Evolutionary conservation across 2,329 filamentous ascomycete genomes (phyloP), one percentile per base, ranked within the genome.

Genomic region (Akanthomyces muscarius): DNA sequence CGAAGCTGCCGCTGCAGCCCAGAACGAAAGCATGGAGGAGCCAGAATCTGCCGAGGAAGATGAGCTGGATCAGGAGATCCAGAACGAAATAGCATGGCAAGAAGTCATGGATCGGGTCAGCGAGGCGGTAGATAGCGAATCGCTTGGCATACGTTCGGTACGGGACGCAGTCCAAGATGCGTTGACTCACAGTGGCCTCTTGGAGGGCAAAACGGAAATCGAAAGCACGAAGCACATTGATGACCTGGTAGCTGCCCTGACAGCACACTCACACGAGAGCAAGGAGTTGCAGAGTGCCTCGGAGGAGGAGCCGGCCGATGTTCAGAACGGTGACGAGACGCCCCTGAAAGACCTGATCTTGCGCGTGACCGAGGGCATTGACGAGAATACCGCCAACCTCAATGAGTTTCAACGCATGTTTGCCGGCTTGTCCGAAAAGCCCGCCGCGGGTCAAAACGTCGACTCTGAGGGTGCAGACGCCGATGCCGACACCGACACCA

Each of bases 91-190:
- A 18, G 76, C 79, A 16, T 86, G 84, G 84, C 77, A 81, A 53
- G 80, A 84, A 57, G 79, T 86, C 71, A 83, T 81, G 68, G 72
- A 75, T 33, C 81, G 79, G 71, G 82, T 86, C 16, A 82, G 86
- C 62, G 78, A 85, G 60, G 80, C 82, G 2, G 81, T 87, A 60
- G 81, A 86, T 65, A 81, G 84, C 65, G 85, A 87, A 57, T 81
- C 83, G 52, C 73, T 79, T 13, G 84, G 83, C 30, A 71, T 83
- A 36, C 76, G 77, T 6, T 77, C 78, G 10, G 80, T 86, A 18
- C 77, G 81, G 52, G 82, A 84, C 63, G 81, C 81, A 5, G 81
- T 86, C 28, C 78, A 83, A 64, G 78, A 83, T 50, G 83, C 84
- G 1, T 75, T 86, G 2, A 78, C 82, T 63, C 79, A 83, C 69